Conservation (phyloP, 2,329 filamentous ascomycete species). For the Neofusicoccum umdonicola region DNA sequence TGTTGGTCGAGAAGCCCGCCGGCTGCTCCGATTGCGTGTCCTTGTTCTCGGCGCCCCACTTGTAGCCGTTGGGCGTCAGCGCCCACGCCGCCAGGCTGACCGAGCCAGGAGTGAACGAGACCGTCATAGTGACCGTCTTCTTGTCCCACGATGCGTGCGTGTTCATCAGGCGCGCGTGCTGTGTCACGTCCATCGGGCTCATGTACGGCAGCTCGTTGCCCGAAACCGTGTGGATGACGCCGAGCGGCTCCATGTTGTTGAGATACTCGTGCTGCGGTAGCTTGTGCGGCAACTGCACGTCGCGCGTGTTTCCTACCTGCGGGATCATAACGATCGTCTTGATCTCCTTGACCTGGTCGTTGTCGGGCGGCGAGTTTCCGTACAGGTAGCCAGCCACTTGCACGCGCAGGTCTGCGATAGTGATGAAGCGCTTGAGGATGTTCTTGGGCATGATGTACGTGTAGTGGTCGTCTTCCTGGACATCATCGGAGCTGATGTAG, state of each 20-base stretch:
- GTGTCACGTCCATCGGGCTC: constrained; percentile 90
- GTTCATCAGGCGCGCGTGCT: constrained; percentile 87
- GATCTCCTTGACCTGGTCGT: constrained; percentile 95
- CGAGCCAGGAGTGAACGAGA: constrained; percentile 93
- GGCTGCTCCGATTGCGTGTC: constrained; percentile 91
- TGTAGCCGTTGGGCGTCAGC: constrained; percentile 86
- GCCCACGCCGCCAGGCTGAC: constrained; percentile 94
- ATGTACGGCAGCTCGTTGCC: constrained; percentile 96
- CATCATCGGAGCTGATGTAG: constrained; percentile 94
- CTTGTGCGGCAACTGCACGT: constrained; percentile 85
- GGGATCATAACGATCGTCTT: constrained; percentile 96
- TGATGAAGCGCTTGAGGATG: constrained; percentile 96
- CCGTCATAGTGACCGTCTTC: constrained; percentile 90
- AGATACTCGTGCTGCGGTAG: constrained; percentile 91
- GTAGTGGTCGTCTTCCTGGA: constrained; percentile 79
- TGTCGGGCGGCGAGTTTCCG: constrained; percentile 86
- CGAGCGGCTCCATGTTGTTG: constrained; percentile 80
- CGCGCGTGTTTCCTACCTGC: constrained; percentile 89
- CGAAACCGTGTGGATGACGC: constrained; percentile 91
- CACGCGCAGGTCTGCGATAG: constrained; percentile 90
- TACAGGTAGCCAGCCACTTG: constrained; percentile 97
- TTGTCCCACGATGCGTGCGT: constrained; percentile 78
- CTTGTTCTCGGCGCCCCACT: constrained; percentile 96
- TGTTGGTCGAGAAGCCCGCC: constrained; percentile 83
- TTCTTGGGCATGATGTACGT: constrained; percentile 99